Evolutionary conservation across 2,329 filamentous ascomycete species (phyloP), one percentile per base, ranked within the genome.

Genomic region (Zasmidium citrigriseum): DNA sequence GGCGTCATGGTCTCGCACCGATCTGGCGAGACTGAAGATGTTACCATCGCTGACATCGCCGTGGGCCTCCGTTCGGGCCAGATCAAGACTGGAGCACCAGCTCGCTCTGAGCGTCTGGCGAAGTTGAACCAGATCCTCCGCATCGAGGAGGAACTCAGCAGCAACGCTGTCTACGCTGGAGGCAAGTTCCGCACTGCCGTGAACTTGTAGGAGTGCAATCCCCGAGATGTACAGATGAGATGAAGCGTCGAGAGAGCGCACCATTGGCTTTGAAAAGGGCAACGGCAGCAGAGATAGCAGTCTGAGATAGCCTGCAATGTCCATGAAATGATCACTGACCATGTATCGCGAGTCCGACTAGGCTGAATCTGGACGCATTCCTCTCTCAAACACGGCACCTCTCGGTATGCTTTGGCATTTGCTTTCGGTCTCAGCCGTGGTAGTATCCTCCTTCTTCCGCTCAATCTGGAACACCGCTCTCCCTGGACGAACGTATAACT

Each of bases 111-210:
- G 87, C 93, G 95, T 84, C 86, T 98, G 70, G 95, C 95, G 79
- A 99, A 99, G 87, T 90, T 99, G 77, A 99, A 99, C 90, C 95
- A 99, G 86, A 96, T 99, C 75, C 90, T 99, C 75, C 91, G 95
- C 76, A 99, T 99, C 72, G 95, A 99, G 87, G 95, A 99, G 84
- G 95, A 99, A 86, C 89, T 99, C 66, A 93, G 93, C 71, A 85
- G 87, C 72, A 89, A 95, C 51, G 95, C 93, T 70, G 75, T 98
- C 80, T 99, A 93, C 77, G 93, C 93, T 70, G 95, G 95, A 70
- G 81, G 84, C 75, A 92, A 91, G 76, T 99, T 98, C 91, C 90
- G 93, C 83, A 92, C 81, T 70, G 82, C 93, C 64, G 89, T 97
- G 73, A 93, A 90, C 83, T 79, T 97, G 80, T 96, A 91, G 25